Evolutionary conservation across 2,329 filamentous ascomycete species (phyloP).

Genomic region (Cryphonectria japonica): DNA sequence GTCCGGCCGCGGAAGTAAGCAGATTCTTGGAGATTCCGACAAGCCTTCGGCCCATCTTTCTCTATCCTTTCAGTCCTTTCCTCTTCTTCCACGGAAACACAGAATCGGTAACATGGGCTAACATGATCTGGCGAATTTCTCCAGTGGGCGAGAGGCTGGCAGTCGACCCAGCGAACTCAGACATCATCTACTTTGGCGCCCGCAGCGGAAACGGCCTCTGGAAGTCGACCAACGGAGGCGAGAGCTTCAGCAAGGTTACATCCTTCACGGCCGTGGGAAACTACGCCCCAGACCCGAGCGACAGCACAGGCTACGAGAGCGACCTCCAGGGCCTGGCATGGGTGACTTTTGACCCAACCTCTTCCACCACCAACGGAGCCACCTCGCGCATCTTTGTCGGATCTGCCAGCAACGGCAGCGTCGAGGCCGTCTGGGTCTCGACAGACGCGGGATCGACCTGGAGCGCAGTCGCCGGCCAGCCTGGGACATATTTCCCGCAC

Average conservation of each 20-base stretch:
- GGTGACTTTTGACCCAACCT: conserved; percentile 60
- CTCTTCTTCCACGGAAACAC: not conserved
- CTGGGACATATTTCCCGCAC: conserved; percentile 56
- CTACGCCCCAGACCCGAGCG: conserved; percentile 50
- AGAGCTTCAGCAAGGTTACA: conserved; percentile 55
- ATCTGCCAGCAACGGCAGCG: conserved; percentile 54
- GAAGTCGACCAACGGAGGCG: conserved; percentile 61
- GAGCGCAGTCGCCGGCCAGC: conserved; percentile 54
- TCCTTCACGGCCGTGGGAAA: conserved; percentile 56
- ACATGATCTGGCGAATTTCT: not conserved
- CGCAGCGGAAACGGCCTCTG: conserved; percentile 62
- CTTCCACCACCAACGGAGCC: conserved; percentile 47
- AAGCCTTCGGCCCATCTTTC: not conserved
- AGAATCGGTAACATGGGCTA: not conserved
- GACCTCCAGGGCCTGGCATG: conserved; percentile 55
- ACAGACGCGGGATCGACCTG: conserved; percentile 58
- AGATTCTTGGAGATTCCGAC: not conserved
- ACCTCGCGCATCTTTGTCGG: conserved; percentile 62
- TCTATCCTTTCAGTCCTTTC: not conserved
- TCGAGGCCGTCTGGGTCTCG: conserved; percentile 56
- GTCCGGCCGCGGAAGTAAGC: conserved; percentile 56
- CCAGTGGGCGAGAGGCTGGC: conserved; percentile 58
- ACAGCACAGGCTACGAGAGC: conserved; percentile 48
- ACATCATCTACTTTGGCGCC: conserved; percentile 62
- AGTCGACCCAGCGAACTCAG: conserved; percentile 60